These are phyloP conservation scores for Chenopodium quinoa DNA, from an alignment of 148 eudicot species.

Conservation along the genomic window DNA sequence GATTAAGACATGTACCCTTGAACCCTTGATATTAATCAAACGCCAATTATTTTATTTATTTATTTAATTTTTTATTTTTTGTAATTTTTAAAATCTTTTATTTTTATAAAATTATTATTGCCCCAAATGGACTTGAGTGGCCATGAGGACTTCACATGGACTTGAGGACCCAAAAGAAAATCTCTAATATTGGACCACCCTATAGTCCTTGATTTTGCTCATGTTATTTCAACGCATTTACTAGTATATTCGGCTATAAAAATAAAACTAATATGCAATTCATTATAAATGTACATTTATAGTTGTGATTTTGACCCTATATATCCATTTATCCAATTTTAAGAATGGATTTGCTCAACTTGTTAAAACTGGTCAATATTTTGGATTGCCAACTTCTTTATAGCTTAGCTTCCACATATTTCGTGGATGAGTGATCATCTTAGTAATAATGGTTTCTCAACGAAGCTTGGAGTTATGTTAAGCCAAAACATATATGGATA, in stretches of 20 bases:
- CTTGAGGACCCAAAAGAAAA: neutral
- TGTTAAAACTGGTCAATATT: neutral
- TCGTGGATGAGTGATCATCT: slow-evolving; percentile 8
- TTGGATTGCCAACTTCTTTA: slow-evolving; percentile 3
- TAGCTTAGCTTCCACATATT: slow-evolving; percentile 10
- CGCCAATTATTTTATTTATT: too few species aligned
- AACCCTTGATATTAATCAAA: neutral
- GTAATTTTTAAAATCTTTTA: too few species aligned
- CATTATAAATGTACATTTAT: neutral
- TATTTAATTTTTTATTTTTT: neutral
- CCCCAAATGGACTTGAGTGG: slow-evolving; percentile 4
- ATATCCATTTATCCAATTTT: neutral
- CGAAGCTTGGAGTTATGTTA: too few species aligned
- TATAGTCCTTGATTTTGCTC: neutral
- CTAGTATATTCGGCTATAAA: neutral
- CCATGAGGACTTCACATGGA: slow-evolving; percentile 39
- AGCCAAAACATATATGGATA: too few species aligned
- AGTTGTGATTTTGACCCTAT: slow-evolving; percentile 16
- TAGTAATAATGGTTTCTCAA: too few species aligned
- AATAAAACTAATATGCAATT: neutral
- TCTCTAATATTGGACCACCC: slow-evolving; percentile 20
- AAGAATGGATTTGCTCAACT: slow-evolving; percentile 6
- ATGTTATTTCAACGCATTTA: neutral
- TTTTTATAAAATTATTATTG: neutral
- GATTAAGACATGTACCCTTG: slow-evolving; percentile 21